Evolutionary conservation across 2,329 filamentous ascomycete genomes (phyloP), one percentile per base, ranked within the genome.

Genomic region (Dryadomyces sulphureus): DNA sequence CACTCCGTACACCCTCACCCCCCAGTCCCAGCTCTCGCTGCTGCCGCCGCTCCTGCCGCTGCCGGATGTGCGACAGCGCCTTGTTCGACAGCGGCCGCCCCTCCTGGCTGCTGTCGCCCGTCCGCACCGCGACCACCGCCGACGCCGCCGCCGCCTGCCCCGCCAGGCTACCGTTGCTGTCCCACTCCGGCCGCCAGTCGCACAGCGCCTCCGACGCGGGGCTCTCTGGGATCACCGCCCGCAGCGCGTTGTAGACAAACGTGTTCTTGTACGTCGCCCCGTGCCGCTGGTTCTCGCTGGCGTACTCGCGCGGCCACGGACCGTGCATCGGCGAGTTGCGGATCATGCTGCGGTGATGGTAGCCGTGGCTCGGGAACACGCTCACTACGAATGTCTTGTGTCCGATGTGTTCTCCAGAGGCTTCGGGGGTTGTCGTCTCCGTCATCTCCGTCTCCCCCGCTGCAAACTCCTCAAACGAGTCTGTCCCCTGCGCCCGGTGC

Each of bases 341-440:
- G 55, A 67, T 63, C 47, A 56, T 53, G 3, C 56, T 54, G 22
- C 55, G 52, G 57, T 73, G 70, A 39, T 57, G 52, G 54, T 69
- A 70, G 16, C 58, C 53, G 17, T 58, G 56, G 25, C 57, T 57
- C 2, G 62, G 60, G 44, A 62, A 64, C 38, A 71, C 63, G 43
- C 64, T 58, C 17, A 73, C 53, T 12, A 55, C 59, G 50, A 72
- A 73, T 19, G 65, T 58, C 42, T 57, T 62, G 34, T 59, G 53
- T 14, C 27, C n/a, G 1, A 50, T 12, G 22, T 19, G 34, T 25
- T 36, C 38, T 2, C 27, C 20, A 40, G 16, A 17, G 30, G 1
- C 19, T 14, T 6, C 24, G n/a, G n/a, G n/a, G n/a, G n/a, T n/a
- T n/a, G 22, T 3, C 20, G 19, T 12, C 35, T 27, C 17, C 7